These are phyloP conservation scores for Tuber indicum DNA, from an alignment of 495 filamentous ascomycete genomes.

Conservation along the genomic window DNA sequence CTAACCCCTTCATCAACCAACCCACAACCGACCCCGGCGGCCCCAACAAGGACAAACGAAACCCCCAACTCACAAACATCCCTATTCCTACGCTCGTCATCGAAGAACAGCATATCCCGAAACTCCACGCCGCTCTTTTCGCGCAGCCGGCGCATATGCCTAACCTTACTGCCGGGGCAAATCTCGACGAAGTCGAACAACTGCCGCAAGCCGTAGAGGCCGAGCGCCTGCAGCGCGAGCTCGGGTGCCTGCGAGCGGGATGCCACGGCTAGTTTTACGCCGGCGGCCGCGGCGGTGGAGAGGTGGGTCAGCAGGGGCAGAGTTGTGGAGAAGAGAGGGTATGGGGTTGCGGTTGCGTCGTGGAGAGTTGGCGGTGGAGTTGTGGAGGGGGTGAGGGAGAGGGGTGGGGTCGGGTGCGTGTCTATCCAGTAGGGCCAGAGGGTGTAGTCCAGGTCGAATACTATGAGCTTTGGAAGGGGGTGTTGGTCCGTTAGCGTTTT, in stretches of 20 bases:
- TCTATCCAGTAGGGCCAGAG: constrained; percentile 98
- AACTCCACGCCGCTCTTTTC: constrained; percentile 61
- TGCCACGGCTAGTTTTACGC: constrained; percentile 66
- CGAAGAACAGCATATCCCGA: constrained; percentile 91
- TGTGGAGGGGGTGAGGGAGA: constrained; percentile 42
- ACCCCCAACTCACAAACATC: constrained; percentile 76
- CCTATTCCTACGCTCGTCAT: constrained; percentile 80
- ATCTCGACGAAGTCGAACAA: constrained; percentile 86
- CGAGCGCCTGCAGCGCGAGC: constrained; percentile 72
- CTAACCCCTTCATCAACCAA: constrained; percentile 74
- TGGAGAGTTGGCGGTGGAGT: constrained; percentile 43
- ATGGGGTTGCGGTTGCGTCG: constrained; percentile 61
- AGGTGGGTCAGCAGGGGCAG: constrained; percentile 65
- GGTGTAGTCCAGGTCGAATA: constrained; percentile 95
- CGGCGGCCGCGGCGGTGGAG: constrained; percentile 45
- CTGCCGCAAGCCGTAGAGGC: constrained; percentile 60
- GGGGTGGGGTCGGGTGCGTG: constrained; percentile 76
- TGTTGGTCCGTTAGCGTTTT: constrained; percentile 67
- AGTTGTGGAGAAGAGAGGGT: constrained; percentile 73
- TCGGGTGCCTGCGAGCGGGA: constrained; percentile 78
- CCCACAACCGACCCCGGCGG: constrained; percentile 65
- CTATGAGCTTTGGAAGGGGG: constrained; percentile 75
- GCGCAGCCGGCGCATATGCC: constrained; percentile 69
- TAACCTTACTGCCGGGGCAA: constrained; percentile 77
- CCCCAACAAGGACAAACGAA: constrained; percentile 69